phyloP scores from a whole-genome alignment of 1,284 basidiomycete species.

The Grifola frondosa region DNA sequence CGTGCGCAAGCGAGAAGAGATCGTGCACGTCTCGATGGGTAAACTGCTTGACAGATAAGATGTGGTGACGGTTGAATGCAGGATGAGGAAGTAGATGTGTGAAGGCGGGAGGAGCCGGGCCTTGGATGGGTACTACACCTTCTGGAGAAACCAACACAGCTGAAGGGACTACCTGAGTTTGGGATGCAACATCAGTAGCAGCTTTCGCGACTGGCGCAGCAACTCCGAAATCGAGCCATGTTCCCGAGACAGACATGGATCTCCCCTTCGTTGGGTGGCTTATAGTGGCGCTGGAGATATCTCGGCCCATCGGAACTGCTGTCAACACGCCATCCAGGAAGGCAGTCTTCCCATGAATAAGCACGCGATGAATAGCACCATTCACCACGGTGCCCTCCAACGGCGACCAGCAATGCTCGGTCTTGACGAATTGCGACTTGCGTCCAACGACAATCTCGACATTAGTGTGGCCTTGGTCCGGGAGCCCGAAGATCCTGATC shows the following conservation, averaged over 20 bases:
- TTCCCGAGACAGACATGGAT: conserved; percentile 23
- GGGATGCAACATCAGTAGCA: conserved; percentile 10
- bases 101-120: conserved; percentile 38
- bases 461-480: conserved; percentile 83
- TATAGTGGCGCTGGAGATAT: conserved; percentile 74
- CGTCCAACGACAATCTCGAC: conserved; percentile 93
- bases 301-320: conserved; percentile 66
- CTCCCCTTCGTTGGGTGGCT: conserved; percentile 45
- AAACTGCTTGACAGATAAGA: conserved; percentile 95
- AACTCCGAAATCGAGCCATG: conserved; percentile 19
- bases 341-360: conserved; percentile 88
- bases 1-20: conserved; percentile 92
- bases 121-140: conserved; percentile 23
- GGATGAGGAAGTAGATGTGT: conserved; percentile 55
- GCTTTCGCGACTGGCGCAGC: conserved; percentile 8
- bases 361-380: conserved; percentile 88
- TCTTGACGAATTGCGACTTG: conserved; percentile 56
- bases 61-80: conserved; percentile 84
- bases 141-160: conserved; percentile 7
- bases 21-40: conserved; percentile 89
- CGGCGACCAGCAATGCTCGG: conserved; percentile 78
- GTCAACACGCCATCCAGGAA: conserved; percentile 88
- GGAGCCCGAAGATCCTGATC: conserved; percentile 86
- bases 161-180: conserved; percentile 6
- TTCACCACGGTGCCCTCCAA: conserved; percentile 65